Evolutionary conservation across 768 basidiomycete genomes (phyloP).

Genomic region (Pleurotus cornucopiae): DNA sequence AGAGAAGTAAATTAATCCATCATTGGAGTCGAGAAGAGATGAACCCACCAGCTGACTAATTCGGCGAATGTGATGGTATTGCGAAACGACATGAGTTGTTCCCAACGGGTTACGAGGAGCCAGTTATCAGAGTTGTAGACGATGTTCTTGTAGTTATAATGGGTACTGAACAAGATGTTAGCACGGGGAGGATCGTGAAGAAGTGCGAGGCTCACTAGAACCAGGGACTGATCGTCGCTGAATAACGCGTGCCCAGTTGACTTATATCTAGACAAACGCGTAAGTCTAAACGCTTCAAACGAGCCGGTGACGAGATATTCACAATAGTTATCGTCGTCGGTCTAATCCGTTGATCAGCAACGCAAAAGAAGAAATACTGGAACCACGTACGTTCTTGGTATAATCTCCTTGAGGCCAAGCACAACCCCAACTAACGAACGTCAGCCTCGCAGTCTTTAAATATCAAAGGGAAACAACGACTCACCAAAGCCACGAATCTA

Average conservation of each 20-base stretch:
- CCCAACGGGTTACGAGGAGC: conserved; percentile 68
- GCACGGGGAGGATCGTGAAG: neutral
- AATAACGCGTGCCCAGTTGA: conserved; percentile 39
- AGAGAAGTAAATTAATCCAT: neutral
- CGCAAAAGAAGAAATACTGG: neutral
- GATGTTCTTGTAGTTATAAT: conserved; percentile 60
- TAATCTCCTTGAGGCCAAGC: conserved; percentile 53
- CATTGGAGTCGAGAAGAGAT: neutral
- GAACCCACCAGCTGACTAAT: conserved; percentile 59
- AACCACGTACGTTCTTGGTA: conserved; percentile 33
- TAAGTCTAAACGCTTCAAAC: neutral
- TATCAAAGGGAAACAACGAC: conserved; percentile 10
- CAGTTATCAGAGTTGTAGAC: conserved; percentile 65
- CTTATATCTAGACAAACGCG: conserved; percentile 28
- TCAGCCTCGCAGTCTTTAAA: neutral
- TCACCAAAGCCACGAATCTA: conserved; percentile 49
- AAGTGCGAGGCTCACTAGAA: conserved; percentile 31
- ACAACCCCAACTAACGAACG: conserved; percentile 46
- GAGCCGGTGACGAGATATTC: neutral
- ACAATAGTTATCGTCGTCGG: conserved; percentile 48
- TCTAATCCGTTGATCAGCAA: conserved; percentile 20
- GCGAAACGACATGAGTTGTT: conserved; percentile 58
- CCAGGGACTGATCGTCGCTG: conserved; percentile 44
- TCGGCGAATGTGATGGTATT: conserved; percentile 53
- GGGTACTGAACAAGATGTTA: conserved; percentile 38